Evolutionary conservation across 2,329 filamentous ascomycete species (phyloP), one percentile per base, ranked within the genome.

Genomic region (Diaporthe sp.): DNA sequence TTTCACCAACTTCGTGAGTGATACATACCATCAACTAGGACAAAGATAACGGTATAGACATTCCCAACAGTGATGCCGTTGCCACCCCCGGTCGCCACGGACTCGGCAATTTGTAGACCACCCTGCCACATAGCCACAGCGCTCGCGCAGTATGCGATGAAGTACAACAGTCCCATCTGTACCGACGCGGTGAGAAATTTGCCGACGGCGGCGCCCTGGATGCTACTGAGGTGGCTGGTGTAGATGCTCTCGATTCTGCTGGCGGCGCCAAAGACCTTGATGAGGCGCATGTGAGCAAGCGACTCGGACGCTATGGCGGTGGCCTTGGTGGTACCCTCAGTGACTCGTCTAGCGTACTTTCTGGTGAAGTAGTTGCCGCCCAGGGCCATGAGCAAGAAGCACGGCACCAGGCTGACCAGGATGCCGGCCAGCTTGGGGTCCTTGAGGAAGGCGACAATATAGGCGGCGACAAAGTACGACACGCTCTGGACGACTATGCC

Each of bases 401-500:
- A 88, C 0, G 89, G 90, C 10, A 91, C 83, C 57, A 91, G 78
- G 0, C 89, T 90, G 25, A 91, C 81, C 37, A 92, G 82, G 79
- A 92, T 91, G 5, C 86, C 90, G 17, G 91, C 89, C 12, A 93
- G 85, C 71, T 84, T 85, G 15, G 88, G 85, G 75, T 91, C 87
- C 78, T 91, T 90, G 80, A 91, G 88, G 76, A 92, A 92, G 2
- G 90, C 90, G 25, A 92, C 87, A 13, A 92, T 85, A 77, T 91
- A 92, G 0, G 90, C 89, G 0, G 90, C 89, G 57, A 92, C 81
- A 78, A 92, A 92, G 81, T 91, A 92, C 0, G 90, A 88, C 7
- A 90, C 77, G 37, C 87, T 89, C 28, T 87, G 86, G 7, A 92
- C 83, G 69, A 88, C 88, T 15, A 92, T 87, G 46, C 90, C 91